Percentiles rank a stretch among this genome's conserved stretches.
These are phyloP conservation scores for Suillus sp. DNA, from an alignment of 768 basidiomycete species.

Conservation along the genomic window DNA sequence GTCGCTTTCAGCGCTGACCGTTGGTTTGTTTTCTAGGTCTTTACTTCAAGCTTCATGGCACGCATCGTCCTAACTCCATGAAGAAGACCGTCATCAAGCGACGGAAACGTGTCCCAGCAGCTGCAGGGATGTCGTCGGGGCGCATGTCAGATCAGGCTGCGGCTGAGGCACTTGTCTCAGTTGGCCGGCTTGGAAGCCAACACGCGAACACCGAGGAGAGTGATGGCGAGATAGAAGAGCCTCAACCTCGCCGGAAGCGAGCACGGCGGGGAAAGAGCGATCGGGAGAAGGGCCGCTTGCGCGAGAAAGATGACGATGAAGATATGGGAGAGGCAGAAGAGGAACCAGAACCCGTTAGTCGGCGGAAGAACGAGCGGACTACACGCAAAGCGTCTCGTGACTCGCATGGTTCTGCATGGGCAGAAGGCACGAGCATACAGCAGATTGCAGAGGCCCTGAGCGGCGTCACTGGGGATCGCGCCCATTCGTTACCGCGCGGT, in stretches of 20 bases:
- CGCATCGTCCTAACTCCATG: conserved; percentile 96
- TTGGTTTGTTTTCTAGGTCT: conserved; percentile 59
- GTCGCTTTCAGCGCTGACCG: conserved; percentile 18
- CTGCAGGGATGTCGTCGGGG: conserved; percentile 47
- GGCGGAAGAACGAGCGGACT: conserved; percentile 37
- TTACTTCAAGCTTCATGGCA: conserved; percentile 98
- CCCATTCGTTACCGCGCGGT: conserved; percentile 35
- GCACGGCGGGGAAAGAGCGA: conserved; percentile 42
- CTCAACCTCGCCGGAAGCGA: conserved; percentile 62
- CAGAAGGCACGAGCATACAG: conserved; percentile 39
- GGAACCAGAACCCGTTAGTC: conserved; percentile 19
- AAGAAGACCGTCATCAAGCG: conserved; percentile 99
- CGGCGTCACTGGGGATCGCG: conserved; percentile 29
- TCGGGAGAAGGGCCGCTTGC: conserved; percentile 39
- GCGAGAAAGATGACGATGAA: conserved; percentile 47
- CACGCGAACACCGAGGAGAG: conserved; percentile 44
- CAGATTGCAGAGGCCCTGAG: conserved; percentile 35
- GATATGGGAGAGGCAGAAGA: conserved; percentile 49
- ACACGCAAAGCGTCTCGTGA: conserved; percentile 38
- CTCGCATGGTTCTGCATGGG: conserved; percentile 35
- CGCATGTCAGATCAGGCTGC: conserved; percentile 84
- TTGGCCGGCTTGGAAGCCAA: conserved; percentile 55
- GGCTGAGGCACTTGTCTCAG: conserved; percentile 85
- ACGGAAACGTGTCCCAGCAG: conserved; percentile 94
- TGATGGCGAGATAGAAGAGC: conserved; percentile 43